Conservation (phyloP, 257 asterid species). For the Scutellaria galericulata region DNA sequence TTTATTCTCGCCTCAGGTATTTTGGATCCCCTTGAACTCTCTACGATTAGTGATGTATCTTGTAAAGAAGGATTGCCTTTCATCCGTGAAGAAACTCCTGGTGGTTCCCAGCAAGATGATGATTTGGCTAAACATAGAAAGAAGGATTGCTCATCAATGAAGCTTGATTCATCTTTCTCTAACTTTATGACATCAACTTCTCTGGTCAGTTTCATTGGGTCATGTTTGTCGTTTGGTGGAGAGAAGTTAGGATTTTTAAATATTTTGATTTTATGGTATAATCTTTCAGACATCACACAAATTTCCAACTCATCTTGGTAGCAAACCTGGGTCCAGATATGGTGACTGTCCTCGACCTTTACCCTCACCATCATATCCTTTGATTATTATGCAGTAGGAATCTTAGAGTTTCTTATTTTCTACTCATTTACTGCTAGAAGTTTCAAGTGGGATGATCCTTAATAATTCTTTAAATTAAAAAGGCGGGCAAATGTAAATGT, state of each 20-base stretch:
- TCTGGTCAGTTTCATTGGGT: constrained; percentile 46
- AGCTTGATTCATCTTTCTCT: constrained; percentile 49
- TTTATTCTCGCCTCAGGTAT: constrained; percentile 60
- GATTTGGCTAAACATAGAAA: constrained; percentile 37
- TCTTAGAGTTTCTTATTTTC: constrained; percentile 12
- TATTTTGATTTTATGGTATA: constrained; percentile 23
- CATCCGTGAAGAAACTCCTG: constrained; percentile 49
- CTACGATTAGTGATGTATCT: constrained; percentile 70
- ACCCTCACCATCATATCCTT: constrained; percentile 85
- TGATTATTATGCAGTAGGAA: constrained; percentile 19
- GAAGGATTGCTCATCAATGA: constrained; percentile 41
- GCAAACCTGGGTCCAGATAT: constrained; percentile 47
- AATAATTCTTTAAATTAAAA: constrained; percentile 60
- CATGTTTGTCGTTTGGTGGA: constrained; percentile 20
- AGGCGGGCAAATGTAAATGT: constrained; percentile 66
- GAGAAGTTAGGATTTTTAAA: constrained; percentile 4
- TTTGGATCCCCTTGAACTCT: constrained; percentile 83
- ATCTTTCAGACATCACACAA: constrained; percentile 56
- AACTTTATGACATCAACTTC: constrained; percentile 41
- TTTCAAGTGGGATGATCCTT: constrained; percentile 51
- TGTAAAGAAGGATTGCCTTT: constrained; percentile 49
- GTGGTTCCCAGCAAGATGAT: constrained; percentile 39
- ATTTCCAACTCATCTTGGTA: constrained; percentile 42
- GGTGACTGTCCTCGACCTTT: constrained; percentile 58
- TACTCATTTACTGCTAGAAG: constrained; percentile 27